Base-by-base conservation (phyloP, 1,284 basidiomycete genomes). In the Rhodotorula glutinis region DNA sequence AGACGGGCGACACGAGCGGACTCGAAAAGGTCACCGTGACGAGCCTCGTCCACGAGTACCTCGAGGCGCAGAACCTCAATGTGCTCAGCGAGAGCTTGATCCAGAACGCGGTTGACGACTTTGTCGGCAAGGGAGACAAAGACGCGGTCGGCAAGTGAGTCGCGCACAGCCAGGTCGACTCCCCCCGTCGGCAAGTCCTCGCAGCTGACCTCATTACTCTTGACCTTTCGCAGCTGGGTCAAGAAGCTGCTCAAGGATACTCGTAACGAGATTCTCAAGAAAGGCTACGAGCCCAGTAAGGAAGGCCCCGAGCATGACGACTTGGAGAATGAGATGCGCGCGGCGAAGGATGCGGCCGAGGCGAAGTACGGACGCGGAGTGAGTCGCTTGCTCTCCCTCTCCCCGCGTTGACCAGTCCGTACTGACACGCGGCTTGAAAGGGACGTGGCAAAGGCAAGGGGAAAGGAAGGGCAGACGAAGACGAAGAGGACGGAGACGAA, bases 111-210 rank as follows among this genome's bases (percentile, higher is more conserved):
- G 92, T 97, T 64, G 88, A 91, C 81, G 84, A 87, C 76, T 96
- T 91, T 79, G 92, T 97, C 64, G 92, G 95, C 78, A 97, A 97
- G 82, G 93, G 95, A 74, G 92, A 94, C 79, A 87, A 85, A 53
- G 89, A 93, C 81, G 90, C 93, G 7, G 93, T 97, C 19, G 51
- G 66, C 47, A 68, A 69, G 70, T 73, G 38, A 53, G 66, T 63
- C 11, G 25, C 25, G 30, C 17, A 19, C 33, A 5, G 21, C 7
- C 10, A 11, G n/a, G n/a, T 17, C 17, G 23, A n/a, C 51, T 3
- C 19, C 19, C 8, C 10, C 38, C 5, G 23, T 51, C n/a, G 5
- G 23, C 2, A 21, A 27, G 23, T 16, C 25, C 23, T n/a, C n/a
- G n/a, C 3, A 25, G 23, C 30, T 57, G 43, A 46, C 56, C 8